These are phyloP conservation scores for Leucocoprinus birnbaumii DNA, from an alignment of 768 basidiomycete genomes.

Conservation along the genomic window DNA sequence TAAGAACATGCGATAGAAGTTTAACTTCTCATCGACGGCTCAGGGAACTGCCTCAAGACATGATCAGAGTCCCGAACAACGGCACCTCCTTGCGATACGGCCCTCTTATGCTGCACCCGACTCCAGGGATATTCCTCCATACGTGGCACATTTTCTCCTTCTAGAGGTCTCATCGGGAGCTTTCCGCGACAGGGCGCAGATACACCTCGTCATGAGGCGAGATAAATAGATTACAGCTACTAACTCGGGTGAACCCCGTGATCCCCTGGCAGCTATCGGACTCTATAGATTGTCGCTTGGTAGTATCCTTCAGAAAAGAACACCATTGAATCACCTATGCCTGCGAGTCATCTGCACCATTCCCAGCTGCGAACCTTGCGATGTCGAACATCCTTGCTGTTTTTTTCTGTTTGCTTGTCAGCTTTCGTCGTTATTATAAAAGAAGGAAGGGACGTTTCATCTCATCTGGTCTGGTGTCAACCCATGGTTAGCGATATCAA, in stretches of 20 bases:
- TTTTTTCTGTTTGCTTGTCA: too few relatives aligned
- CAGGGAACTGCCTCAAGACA: too few relatives aligned
- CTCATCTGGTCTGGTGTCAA: too few relatives aligned
- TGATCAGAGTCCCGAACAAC: constrained; percentile 1
- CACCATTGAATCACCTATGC: constrained; percentile 43
- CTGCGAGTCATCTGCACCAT: constrained; percentile 16
- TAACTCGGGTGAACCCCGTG: background rate
- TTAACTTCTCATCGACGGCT: too few relatives aligned
- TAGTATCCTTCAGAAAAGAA: constrained; percentile 46
- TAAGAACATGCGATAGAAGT: too few relatives aligned
- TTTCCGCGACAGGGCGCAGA: background rate
- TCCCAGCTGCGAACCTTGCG: too few relatives aligned
- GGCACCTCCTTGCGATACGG: background rate
- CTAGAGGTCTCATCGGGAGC: background rate
- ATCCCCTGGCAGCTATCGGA: background rate
- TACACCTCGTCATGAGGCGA: background rate
- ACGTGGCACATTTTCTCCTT: background rate
- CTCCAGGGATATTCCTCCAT: background rate
- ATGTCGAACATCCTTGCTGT: too few relatives aligned
- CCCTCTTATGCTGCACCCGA: background rate
- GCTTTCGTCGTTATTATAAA: too few relatives aligned
- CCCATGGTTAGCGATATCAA: too few relatives aligned
- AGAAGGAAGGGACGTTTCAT: too few relatives aligned
- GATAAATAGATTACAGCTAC: background rate
- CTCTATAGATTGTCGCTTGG: constrained; percentile 38